These are phyloP conservation scores for Rhytidhysteron rufulum DNA, from an alignment of 2,329 filamentous ascomycete species.

Conservation along the genomic window DNA sequence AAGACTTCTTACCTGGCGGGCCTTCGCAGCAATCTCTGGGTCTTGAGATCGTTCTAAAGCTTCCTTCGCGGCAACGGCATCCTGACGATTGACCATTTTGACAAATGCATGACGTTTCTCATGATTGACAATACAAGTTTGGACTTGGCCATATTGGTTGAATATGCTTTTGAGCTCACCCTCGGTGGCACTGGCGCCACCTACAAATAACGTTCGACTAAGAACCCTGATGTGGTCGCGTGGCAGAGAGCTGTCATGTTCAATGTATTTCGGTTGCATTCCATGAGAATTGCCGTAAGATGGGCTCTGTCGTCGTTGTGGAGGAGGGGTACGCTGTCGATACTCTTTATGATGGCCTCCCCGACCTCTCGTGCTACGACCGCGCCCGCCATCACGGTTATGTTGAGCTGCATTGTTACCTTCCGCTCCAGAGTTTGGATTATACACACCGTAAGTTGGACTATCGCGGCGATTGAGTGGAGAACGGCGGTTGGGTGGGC, in stretches of 20 bases:
- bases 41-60: constrained; percentile 79
- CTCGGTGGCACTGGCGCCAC: constrained; percentile 75
- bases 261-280: constrained; percentile 65
- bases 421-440: constrained; percentile 55
- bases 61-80: constrained; percentile 78
- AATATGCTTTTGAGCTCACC: constrained; percentile 79
- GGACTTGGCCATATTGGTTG: constrained; percentile 76
- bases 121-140: constrained; percentile 96
- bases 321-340: constrained; percentile 81
- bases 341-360: constrained; percentile 55
- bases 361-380: constrained; percentile 43
- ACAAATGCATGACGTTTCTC: constrained; percentile 98
- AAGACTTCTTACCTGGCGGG: constrained; percentile 36
- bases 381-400: constrained; percentile 55
- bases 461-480: constrained; percentile 62
- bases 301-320: constrained; percentile 59
- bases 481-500: constrained; percentile 51
- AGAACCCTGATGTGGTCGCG: constrained; percentile 75
- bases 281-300: constrained; percentile 23
- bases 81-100: constrained; percentile 89
- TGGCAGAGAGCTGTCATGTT: constrained; percentile 71
- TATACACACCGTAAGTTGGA: constrained; percentile 69
- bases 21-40: constrained; percentile 65
- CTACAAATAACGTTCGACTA: constrained; percentile 93
- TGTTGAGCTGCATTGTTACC: constrained; percentile 55